A percentile compares a stretch with the other conserved stretches of the same genome.
These are phyloP conservation scores for Suhomyces wounanorum DNA, from an alignment of 1,139 yeast species.

Conservation along the genomic window DNA sequence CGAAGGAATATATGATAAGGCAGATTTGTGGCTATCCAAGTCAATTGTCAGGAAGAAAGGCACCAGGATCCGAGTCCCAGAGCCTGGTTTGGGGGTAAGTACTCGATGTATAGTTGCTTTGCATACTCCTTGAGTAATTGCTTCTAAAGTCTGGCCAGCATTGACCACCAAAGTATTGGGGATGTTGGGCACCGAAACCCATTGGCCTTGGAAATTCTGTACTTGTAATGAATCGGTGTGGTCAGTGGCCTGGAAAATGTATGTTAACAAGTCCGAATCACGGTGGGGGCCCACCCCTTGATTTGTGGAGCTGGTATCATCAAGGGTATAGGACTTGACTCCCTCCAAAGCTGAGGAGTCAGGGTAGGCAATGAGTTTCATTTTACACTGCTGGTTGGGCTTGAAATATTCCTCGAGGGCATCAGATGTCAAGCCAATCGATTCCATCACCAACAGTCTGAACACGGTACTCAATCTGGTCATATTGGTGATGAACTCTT, in stretches of 20 bases:
- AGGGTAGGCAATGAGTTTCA: conserved; percentile 58
- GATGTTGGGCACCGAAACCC: conserved; percentile 56
- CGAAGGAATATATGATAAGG: conserved; percentile 33
- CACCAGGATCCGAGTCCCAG: conserved; percentile 54
- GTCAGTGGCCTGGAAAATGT: conserved; percentile 58
- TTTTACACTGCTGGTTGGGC: conserved; percentile 53
- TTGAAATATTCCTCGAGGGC: conserved; percentile 54
- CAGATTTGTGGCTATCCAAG: conserved; percentile 43
- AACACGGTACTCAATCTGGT: conserved; percentile 45
- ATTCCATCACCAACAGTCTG: conserved; percentile 52
- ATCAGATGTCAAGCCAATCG: conserved; percentile 49
- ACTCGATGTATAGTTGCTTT: conserved; percentile 72
- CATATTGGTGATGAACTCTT: conserved; percentile 50
- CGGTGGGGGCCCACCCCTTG: conserved; percentile 77
- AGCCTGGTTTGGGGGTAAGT: conserved; percentile 52
- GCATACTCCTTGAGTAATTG: conserved; percentile 55
- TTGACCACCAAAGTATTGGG: conserved; percentile 51
- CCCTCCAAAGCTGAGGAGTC: conserved; percentile 34
- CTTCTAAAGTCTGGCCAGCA: conserved; percentile 58
- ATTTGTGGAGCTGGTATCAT: conserved; percentile 46
- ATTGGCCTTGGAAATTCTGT: conserved; percentile 60
- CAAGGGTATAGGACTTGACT: conserved; percentile 30
- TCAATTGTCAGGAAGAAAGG: conserved; percentile 59
- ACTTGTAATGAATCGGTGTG: conserved; percentile 58
- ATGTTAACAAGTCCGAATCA: conserved; percentile 66